Evolutionary conservation across 768 basidiomycete genomes (phyloP).

Genomic region (Termitomyces sp.): DNA sequence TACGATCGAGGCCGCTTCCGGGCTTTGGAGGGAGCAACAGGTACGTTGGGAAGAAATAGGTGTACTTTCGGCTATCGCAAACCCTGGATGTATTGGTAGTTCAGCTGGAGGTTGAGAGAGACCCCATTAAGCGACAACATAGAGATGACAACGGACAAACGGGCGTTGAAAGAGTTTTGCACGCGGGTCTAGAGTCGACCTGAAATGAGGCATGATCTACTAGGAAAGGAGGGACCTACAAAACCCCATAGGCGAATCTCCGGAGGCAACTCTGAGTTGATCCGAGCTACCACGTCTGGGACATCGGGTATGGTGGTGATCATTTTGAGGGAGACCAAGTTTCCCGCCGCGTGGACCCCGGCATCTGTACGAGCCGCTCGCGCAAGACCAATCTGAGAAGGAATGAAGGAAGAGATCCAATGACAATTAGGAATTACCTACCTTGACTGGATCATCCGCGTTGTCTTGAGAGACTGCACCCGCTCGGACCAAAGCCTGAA

Average conservation of each 20-base stretch:
- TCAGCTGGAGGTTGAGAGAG: slow-evolving; percentile 7
- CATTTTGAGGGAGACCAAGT: slow-evolving; percentile 88
- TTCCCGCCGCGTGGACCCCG: slow-evolving; percentile 95
- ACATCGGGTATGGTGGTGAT: slow-evolving; percentile 73
- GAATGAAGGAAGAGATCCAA: neutral
- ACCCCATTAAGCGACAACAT: neutral
- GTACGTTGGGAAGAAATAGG: slow-evolving; percentile 95
- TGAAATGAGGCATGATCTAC: neutral
- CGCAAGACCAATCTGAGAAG: slow-evolving; percentile 67
- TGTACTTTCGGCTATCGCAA: slow-evolving; percentile 96
- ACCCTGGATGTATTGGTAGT: slow-evolving; percentile 37
- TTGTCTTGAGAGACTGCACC: slow-evolving; percentile 96
- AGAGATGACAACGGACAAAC: slow-evolving; percentile 41
- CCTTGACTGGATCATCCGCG: slow-evolving; percentile 85
- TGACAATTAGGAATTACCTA: slow-evolving; percentile 18
- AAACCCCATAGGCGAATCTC: slow-evolving; percentile 93
- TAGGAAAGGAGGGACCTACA: slow-evolving; percentile 34
- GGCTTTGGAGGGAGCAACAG: slow-evolving; percentile 88
- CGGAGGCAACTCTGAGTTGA: slow-evolving; percentile 87
- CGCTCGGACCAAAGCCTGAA: slow-evolving; percentile 80
- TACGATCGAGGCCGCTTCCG: slow-evolving; percentile 51
- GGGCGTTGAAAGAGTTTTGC: slow-evolving; percentile 80
- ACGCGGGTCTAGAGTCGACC: slow-evolving; percentile 44
- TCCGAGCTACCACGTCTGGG: slow-evolving; percentile 57
- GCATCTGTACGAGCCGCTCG: slow-evolving; percentile 95